Conservation (phyloP, 805 yeast genomes). For the Ogataea zsoltii region DNA sequence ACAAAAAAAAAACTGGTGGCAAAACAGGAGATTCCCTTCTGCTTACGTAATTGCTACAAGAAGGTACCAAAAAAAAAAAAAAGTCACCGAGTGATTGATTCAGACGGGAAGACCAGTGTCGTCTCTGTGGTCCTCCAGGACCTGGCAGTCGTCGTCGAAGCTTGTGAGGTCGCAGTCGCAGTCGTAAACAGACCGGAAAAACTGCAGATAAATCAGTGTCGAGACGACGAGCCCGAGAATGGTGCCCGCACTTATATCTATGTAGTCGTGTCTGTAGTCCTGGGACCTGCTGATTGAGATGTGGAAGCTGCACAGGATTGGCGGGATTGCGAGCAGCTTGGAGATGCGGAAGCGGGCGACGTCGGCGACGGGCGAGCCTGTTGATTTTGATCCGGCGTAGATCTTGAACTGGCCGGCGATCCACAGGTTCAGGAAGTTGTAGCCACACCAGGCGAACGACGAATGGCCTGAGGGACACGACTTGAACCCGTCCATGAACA, state of each 20-base stretch:
- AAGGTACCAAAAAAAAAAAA: too few relatives aligned
- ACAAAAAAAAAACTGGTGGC: neutral
- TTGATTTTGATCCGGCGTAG: conserved; percentile 14
- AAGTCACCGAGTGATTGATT: neutral
- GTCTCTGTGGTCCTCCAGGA: conserved; percentile 7
- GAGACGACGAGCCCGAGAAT: conserved; percentile 61
- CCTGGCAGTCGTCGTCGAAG: conserved; percentile 8
- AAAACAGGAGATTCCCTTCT: neutral
- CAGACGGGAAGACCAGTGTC: conserved; percentile 5
- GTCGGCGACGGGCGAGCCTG: neutral
- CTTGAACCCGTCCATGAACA: conserved; percentile 63
- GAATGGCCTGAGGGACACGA: conserved; percentile 84
- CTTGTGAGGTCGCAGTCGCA: conserved; percentile 6
- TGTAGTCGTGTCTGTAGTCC: conserved; percentile 89
- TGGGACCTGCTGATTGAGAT: conserved; percentile 82
- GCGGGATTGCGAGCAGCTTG: conserved; percentile 32
- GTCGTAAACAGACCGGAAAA: conserved; percentile 21
- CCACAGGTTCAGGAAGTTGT: conserved; percentile 63
- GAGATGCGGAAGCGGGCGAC: conserved; percentile 6
- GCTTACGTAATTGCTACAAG: too few relatives aligned
- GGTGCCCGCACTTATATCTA: conserved; percentile 76
- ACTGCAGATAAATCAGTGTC: conserved; percentile 25
- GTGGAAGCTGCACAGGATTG: conserved; percentile 62
- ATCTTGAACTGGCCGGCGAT: conserved; percentile 56
- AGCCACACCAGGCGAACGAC: conserved; percentile 65